A percentile compares a stretch with the other conserved stretches of the same genome.
These are phyloP conservation scores for Balamuthia mandrillaris DNA, from an alignment of 208 protist species.

Conservation along the genomic window DNA sequence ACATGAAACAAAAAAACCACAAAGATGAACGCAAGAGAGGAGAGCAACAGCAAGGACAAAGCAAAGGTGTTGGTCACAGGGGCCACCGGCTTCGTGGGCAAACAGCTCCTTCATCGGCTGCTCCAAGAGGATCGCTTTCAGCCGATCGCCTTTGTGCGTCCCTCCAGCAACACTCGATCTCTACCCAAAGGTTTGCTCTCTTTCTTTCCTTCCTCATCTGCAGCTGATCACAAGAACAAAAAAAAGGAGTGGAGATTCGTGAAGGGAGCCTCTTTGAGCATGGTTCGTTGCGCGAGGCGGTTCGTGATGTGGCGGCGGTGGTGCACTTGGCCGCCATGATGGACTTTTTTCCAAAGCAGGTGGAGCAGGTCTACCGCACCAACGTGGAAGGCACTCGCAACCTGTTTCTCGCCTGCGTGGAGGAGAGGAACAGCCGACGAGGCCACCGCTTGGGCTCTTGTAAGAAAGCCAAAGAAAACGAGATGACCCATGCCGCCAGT, in stretches of 20 bases:
- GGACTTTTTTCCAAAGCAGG: slow-evolving; percentile 2
- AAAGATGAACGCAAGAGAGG: too few species aligned
- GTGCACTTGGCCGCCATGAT: slow-evolving; percentile 27
- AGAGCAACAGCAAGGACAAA: too few species aligned
- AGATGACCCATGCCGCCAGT: too few species aligned
- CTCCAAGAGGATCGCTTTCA: not conserved
- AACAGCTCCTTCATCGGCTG: too few species aligned
- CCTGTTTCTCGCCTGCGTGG: not conserved
- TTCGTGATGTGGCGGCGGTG: not conserved
- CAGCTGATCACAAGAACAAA: not conserved
- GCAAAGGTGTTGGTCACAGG: too few species aligned
- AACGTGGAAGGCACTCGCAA: slow-evolving; percentile 15
- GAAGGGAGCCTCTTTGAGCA: not conserved
- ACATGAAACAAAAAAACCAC: too few species aligned
- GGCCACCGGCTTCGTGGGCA: too few species aligned
- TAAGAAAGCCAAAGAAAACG: too few species aligned
- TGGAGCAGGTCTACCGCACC: not conserved
- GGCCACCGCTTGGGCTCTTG: too few species aligned
- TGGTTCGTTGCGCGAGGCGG: not conserved
- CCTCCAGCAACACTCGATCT: not conserved
- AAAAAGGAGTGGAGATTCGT: not conserved
- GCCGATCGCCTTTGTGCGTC: not conserved
- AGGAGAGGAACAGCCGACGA: not conserved
- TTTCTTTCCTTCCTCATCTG: not conserved
- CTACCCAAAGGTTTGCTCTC: not conserved